phyloP scores from a whole-genome alignment of 345 rosid genomes.

The Citrus hindsii region DNA sequence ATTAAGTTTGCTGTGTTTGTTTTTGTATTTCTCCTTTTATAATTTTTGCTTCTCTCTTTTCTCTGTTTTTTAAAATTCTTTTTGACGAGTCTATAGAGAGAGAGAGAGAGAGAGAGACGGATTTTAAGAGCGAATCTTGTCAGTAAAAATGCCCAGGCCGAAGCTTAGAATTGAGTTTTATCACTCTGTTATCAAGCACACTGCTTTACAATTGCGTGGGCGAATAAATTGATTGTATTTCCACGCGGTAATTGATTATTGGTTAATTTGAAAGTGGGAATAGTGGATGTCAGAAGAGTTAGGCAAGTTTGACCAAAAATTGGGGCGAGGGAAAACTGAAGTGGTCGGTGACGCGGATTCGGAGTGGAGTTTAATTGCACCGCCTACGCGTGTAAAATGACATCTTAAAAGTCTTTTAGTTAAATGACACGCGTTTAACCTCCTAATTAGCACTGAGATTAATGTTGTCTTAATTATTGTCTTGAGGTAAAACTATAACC shows the following conservation, averaged over 20 bases:
- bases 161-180: not conserved
- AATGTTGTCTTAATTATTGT: not conserved
- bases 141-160: not conserved
- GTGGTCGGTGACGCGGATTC: constrained; percentile 12
- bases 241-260: not conserved
- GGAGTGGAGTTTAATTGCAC: not conserved
- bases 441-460: not conserved
- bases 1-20: not conserved
- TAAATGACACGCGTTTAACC: not conserved
- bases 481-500: too few species aligned
- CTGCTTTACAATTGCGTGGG: not conserved
- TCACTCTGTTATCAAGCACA: not conserved
- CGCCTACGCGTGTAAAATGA: not conserved
- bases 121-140: constrained; percentile 18
- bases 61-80: not conserved
- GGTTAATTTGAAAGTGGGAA: not conserved
- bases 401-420: not conserved
- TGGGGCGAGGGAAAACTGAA: not conserved
- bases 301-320: constrained; percentile 3
- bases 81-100: not conserved
- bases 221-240: too few species aligned
- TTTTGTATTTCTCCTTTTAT: not conserved
- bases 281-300: not conserved
- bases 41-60: constrained; percentile 2
- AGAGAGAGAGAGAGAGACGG: not conserved